A percentile compares a stretch with the other conserved stretches of the same genome.
Evolutionary conservation across 2,329 filamentous ascomycete species (phyloP).

Genomic region (Fusarium sp.): DNA sequence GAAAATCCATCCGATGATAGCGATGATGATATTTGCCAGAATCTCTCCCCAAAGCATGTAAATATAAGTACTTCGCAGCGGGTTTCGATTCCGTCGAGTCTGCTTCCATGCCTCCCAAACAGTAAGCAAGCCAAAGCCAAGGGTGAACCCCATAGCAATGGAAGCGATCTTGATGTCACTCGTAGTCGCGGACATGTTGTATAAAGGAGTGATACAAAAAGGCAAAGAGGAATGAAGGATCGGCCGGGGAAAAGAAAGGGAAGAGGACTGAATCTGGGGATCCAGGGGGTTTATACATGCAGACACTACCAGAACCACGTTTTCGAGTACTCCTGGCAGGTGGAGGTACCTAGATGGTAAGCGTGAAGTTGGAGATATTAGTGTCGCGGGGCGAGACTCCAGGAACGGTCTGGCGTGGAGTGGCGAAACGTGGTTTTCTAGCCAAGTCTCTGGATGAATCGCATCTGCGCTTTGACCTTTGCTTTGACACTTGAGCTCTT

Average conservation of each 20-base stretch:
- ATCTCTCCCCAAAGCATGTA: constrained; percentile 60
- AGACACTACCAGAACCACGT: background rate
- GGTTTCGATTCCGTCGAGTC: constrained; percentile 50
- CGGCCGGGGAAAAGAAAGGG: background rate
- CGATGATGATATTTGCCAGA: constrained; percentile 50
- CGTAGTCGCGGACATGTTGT: constrained; percentile 9
- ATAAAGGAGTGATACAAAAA: background rate
- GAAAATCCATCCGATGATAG: constrained; percentile 53
- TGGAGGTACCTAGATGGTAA: background rate
- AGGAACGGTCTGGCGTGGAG: background rate
- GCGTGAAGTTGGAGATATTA: background rate
- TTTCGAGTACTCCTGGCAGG: background rate
- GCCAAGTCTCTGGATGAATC: background rate
- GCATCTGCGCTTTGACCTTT: background rate
- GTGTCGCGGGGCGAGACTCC: background rate
- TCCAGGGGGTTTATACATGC: background rate
- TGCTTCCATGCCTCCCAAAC: constrained; percentile 55
- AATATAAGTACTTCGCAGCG: constrained; percentile 50
- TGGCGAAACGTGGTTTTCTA: background rate
- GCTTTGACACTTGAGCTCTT: background rate
- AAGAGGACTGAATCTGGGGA: background rate
- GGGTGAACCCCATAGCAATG: constrained; percentile 46
- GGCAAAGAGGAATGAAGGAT: background rate
- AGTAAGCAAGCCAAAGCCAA: constrained; percentile 55
- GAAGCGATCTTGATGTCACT: constrained; percentile 45